Evolutionary conservation across 805 yeast genomes (phyloP), one percentile per base, ranked within the genome.

Genomic region (Myxozyma melibiosi): DNA sequence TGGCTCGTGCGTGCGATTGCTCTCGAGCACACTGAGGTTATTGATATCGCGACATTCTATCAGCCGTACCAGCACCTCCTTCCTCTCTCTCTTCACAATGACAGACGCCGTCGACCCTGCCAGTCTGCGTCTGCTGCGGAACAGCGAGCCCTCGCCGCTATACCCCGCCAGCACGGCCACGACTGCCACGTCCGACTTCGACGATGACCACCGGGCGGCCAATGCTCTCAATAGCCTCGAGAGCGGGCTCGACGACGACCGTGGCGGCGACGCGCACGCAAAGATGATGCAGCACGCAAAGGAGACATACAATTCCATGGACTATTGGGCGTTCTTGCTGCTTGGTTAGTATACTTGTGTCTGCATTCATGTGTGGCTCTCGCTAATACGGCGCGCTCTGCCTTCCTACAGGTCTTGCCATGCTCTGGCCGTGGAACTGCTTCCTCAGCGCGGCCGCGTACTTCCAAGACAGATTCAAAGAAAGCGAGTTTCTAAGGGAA

Each of bases 341-440:
- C 22, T 55, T 9, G 62, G 62, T 50, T 35, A 7, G 49, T 41
- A 13, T 7, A 5, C 24, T 14, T 35, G 9, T 30, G 51, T 14
- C 13, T 28, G 8, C 16, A 18, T 18, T 13, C 13, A 27, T 7
- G 47, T 7, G 22, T 14, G 5, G 25, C 20, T 7, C 7, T 24
- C 16, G 30, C 39, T 14, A 13, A 33, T 22, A 18, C 42, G 6
- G n/a, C n/a, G 2, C 3, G n/a, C n/a, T n/a, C n/a, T n/a, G n/a
- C n/a, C n/a, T n/a, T n/a, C n/a, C n/a, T n/a, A 4, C 37, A 49
- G 67, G 67, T 20, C 39, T 64, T 16, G 65, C 66, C 14, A 65
- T 65, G 67, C 76, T 92, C 20, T 92, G 98, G 97, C 98, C 98
- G 0, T 92, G 98, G 97, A 94, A 92, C 75, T 84, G 94, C 65